Base-by-base conservation (phyloP, 2,329 filamentous ascomycete genomes). In the Neopestalotiopsis sp. region DNA sequence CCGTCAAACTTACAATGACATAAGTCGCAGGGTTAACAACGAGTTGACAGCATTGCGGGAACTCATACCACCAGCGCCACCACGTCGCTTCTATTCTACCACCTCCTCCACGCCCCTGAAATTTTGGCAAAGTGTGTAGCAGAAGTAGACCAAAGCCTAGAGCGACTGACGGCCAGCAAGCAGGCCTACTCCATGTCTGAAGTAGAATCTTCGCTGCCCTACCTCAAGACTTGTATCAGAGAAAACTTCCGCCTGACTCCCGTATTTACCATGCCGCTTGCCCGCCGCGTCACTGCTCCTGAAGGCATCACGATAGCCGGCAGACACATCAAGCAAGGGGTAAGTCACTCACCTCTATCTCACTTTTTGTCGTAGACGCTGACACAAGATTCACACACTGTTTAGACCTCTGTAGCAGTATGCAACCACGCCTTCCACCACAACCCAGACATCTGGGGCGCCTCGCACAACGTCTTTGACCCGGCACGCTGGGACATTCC, bases 401-500 rank as follows among this genome's bases (percentile, higher is more conserved):
- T 49, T n/a, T 32, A 65, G 62, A 65, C 62, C 17, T 65, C 62
- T 7, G 62, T 65, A 5, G 62, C 62, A 13, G 62, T 65, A 4
- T 65, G 62, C 62, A 65, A 65, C 20, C 42, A 65, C 28, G 62
- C 62, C 13, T 65, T 65, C n/a, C 62, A 65, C 20, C 62, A 65
- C 24, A 65, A 65, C 17, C 38, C 62, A 10, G 62, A 65, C 24
- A 65, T 65, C 62, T 65, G 62, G 62, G 62, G 62, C 62, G 62
- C 62, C 12, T 65, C 62, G 7, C 62, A 65, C 38, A 65, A 65
- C 24, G 38, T 30, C 12, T 65, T 65, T 53, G 62, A 65, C 62
- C 62, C 62, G 3, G 53, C 62, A 17, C 62, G 62, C 17, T 65
- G 62, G 38, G 62, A 65, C 5, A 40, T 65, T 6, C 62, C 62